These are phyloP conservation scores for Naganishia sp. DNA, from an alignment of 1,284 basidiomycete species.

Conservation along the genomic window DNA sequence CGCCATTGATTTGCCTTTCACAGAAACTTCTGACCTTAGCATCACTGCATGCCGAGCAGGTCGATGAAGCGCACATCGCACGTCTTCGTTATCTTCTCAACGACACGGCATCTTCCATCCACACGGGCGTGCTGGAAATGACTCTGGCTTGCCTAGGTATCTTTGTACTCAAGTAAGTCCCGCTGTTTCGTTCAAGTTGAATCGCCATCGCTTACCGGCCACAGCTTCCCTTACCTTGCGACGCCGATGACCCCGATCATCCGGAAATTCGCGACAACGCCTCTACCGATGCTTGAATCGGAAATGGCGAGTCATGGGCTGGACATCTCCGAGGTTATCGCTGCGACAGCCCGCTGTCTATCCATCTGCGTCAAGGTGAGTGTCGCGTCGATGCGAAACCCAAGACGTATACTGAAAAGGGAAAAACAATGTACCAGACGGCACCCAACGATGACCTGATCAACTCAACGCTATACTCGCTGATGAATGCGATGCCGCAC, in stretches of 20 bases:
- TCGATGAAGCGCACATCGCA: constrained; percentile 70
- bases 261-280: constrained; percentile 83
- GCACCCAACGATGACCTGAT: constrained; percentile 85
- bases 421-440: constrained; percentile 57
- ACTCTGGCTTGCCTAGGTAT: constrained; percentile 49
- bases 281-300: constrained; percentile 82
- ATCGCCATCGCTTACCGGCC: neutral
- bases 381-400: constrained; percentile 6
- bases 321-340: constrained; percentile 63
- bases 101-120: constrained; percentile 73
- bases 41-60: constrained; percentile 68
- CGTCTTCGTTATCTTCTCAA: constrained; percentile 76
- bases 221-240: constrained; percentile 77
- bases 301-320: constrained; percentile 61
- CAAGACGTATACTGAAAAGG: neutral
- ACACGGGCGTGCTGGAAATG: constrained; percentile 58
- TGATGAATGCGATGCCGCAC: constrained; percentile 87
- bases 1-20: constrained; percentile 11
- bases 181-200: neutral
- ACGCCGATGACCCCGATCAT: constrained; percentile 75
- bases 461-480: constrained; percentile 93
- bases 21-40: constrained; percentile 88
- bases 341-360: constrained; percentile 83
- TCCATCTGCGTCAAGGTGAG: constrained; percentile 81
- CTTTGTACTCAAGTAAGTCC: constrained; percentile 70